Evolutionary conservation across 768 basidiomycete species (phyloP).

Genomic region (Ephemerocybe angulata): DNA sequence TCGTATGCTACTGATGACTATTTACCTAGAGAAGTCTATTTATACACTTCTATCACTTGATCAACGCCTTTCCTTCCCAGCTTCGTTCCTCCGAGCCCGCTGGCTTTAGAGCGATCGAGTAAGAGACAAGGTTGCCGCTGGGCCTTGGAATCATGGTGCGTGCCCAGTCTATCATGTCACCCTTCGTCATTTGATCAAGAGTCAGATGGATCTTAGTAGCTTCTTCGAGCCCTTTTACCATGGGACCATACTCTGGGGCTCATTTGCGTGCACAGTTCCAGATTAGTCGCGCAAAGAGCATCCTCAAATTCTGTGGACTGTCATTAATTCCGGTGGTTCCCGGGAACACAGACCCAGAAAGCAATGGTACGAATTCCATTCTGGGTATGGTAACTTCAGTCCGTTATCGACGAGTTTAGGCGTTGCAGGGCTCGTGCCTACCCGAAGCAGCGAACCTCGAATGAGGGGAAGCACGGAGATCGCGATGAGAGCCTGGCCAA

Average conservation of each 20-base stretch:
- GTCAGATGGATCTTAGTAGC: neutral
- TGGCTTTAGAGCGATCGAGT: neutral
- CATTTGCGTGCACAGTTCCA: constrained; percentile 3
- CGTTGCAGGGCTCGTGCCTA: constrained; percentile 7
- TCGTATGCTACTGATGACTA: constrained; percentile 6
- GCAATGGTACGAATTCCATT: neutral
- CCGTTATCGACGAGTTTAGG: constrained; percentile 2
- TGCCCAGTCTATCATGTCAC: neutral
- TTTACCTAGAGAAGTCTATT: constrained; percentile 7
- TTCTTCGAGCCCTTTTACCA: neutral
- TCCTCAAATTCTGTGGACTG: neutral
- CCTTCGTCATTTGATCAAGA: constrained; percentile 3
- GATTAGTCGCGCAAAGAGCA: constrained; percentile 1
- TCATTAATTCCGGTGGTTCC: constrained; percentile 5
- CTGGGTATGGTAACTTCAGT: neutral
- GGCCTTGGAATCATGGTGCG: neutral
- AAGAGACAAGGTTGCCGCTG: neutral
- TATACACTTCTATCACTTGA: constrained; percentile 3
- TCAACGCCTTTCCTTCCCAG: neutral
- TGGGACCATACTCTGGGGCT: neutral
- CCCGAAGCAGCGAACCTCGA: constrained; percentile 20
- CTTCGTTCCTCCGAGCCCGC: neutral
- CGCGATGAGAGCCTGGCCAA: constrained; percentile 9
- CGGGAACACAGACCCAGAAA: neutral
- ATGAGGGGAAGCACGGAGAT: constrained; percentile 19